Evolutionary conservation across 306 rosid genomes (phyloP).

Genomic region (Medicago truncatula): MtrunA17r5.0-ANR NC_053046.1:34964001-34964500

Average conservation of each 20-base stretch:
- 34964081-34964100: constrained; percentile 22
- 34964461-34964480: constrained; percentile 54
- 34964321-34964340: constrained; percentile 27
- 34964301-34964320: neutral
- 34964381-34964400: constrained; percentile 55
- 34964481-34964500: constrained; percentile 78
- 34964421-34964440: constrained; percentile 62
- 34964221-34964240: constrained; percentile 8
- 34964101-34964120: constrained; percentile 15
- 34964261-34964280: constrained; percentile 6
- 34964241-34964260: constrained; percentile 26
- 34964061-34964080: constrained; percentile 35
- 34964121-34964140: neutral
- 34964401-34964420: constrained; percentile 53
- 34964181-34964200: constrained; percentile 4
- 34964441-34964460: constrained; percentile 58
- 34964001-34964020: constrained; percentile 50
- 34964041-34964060: constrained; percentile 60
- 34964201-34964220: neutral
- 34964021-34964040: constrained; percentile 41
- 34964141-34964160: neutral
- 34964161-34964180: neutral
- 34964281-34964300: neutral
- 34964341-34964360: constrained; percentile 14
- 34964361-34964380: constrained; percentile 28